phyloP scores from a whole-genome alignment of 306 rosid genomes.

The Neltuma alba region DNA sequence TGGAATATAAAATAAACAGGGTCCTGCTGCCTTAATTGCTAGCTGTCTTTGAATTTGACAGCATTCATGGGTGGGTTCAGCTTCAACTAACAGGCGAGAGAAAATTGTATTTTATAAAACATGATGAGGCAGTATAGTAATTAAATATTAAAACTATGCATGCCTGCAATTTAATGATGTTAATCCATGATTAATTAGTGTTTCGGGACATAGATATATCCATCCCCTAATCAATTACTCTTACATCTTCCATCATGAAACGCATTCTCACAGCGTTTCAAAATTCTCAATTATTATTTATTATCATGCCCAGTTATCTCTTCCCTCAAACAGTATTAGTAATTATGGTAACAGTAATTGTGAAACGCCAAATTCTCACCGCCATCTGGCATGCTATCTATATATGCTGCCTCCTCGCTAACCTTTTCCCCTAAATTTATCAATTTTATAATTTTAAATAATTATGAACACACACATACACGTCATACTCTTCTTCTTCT shows the following conservation, averaged over 20 bases:
- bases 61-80: not conserved
- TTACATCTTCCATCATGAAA: constrained; percentile 19
- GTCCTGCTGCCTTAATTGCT: not conserved
- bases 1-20: not conserved
- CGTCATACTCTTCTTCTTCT: not conserved
- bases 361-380: no score
- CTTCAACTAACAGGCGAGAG: constrained; percentile 19
- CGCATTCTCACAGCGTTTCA: constrained; percentile 20
- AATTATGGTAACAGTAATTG: not conserved
- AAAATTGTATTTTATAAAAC: not conserved
- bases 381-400: constrained; percentile 39
- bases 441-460: no score
- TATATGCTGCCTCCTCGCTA: not conserved
- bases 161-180: constrained; percentile 33
- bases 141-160: constrained; percentile 3
- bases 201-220: not conserved
- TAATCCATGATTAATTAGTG: constrained; percentile 37
- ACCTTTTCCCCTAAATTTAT: not conserved
- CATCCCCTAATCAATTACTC: not conserved
- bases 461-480: not conserved
- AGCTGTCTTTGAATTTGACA: not conserved
- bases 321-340: not conserved
- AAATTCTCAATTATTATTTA: constrained; percentile 27
- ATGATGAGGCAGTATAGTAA: constrained; percentile 16
- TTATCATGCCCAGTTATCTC: not conserved